These are phyloP conservation scores for Mrakia gelida DNA, from an alignment of 768 basidiomycete species.

Conservation along the genomic window DNA sequence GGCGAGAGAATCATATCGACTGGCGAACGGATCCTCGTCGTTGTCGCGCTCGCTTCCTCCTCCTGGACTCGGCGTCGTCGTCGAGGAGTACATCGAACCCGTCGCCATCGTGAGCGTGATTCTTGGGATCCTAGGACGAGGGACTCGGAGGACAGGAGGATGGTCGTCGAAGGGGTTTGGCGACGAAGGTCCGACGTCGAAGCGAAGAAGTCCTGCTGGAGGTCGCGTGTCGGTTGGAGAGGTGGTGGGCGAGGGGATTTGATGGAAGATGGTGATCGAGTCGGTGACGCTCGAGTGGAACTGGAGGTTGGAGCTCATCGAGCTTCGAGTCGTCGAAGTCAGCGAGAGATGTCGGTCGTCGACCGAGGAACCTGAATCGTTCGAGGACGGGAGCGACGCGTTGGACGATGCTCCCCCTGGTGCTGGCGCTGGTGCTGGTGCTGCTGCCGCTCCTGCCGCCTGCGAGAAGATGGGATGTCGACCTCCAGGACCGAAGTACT, in stretches of 20 bases:
- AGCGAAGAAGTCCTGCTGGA: background rate
- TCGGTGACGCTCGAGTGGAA: background rate
- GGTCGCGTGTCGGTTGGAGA: background rate
- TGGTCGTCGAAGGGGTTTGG: background rate
- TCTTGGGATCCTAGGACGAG: background rate
- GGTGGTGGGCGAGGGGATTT: background rate
- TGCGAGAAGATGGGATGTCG: too few species aligned
- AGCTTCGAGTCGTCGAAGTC: background rate
- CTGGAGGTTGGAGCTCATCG: background rate
- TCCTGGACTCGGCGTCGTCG: background rate
- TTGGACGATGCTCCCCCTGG: background rate
- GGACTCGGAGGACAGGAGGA: background rate
- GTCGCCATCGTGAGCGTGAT: constrained; percentile 13
- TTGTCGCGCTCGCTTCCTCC: background rate
- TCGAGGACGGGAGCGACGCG: background rate
- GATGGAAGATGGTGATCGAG: background rate
- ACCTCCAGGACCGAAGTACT: too few species aligned
- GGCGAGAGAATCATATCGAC: background rate
- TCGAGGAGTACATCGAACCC: background rate
- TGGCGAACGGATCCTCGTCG: background rate
- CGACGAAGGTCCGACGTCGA: background rate
- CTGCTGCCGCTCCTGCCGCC: background rate
- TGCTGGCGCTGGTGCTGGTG: background rate
- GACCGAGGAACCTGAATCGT: background rate
- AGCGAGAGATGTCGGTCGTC: background rate